These are phyloP conservation scores for Musa itinerans DNA, from an alignment of 176 grass and related monocot genomes.

Conservation along the genomic window DNA sequence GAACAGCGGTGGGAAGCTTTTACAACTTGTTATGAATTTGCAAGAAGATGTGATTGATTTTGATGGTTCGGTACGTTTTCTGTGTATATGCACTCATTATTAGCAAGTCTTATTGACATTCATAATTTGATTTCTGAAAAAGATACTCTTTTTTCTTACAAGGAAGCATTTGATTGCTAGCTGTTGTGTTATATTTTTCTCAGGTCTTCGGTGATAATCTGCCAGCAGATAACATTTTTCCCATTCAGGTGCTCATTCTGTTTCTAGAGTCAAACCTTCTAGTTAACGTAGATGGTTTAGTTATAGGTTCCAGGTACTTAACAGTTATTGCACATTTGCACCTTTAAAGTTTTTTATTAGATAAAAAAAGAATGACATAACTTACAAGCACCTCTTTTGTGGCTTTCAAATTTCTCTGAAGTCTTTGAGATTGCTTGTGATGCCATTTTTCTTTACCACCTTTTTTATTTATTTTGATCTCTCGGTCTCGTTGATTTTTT, in stretches of 20 bases:
- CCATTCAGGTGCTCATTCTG: constrained; percentile 13
- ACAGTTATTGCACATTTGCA: no score
- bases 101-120: not conserved
- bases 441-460: no score
- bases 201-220: constrained; percentile 20
- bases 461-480: no score
- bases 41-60: constrained; percentile 50
- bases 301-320: no score
- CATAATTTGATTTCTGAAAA: not conserved
- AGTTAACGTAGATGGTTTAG: no score
- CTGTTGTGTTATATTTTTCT: not conserved
- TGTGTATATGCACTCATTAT: not conserved
- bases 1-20: constrained; percentile 63
- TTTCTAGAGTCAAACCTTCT: not conserved
- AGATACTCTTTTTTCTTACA: not conserved
- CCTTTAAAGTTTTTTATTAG: no score
- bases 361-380: no score
- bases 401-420: no score
- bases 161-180: not conserved
- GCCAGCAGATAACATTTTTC: constrained; percentile 7
- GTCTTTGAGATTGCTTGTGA: no score
- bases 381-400: no score
- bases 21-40: constrained; percentile 50
- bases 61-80: constrained; percentile 49
- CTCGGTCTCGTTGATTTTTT: no score